Conservation (phyloP, 495 filamentous ascomycete species). For the Tuber melanosporum region DNA sequence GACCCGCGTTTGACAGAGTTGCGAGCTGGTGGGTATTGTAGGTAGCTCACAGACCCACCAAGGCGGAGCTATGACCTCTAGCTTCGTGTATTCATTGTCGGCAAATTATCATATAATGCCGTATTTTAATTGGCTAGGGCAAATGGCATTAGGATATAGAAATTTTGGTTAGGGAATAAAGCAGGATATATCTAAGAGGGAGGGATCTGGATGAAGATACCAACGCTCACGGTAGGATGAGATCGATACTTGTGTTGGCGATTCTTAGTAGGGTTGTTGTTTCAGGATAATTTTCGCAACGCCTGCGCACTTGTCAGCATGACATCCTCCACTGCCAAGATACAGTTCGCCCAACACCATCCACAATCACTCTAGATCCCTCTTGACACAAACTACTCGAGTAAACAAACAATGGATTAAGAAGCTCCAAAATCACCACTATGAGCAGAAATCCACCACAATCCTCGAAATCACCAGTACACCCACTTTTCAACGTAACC, state of each 20-base stretch:
- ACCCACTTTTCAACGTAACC: conserved; percentile 51
- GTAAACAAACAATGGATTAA: not conserved
- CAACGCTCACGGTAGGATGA: not conserved
- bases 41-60: no score
- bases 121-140: not conserved
- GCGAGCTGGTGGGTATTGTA: no score
- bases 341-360: not conserved
- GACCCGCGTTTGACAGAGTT: no score
- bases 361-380: no score
- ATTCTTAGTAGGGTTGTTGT: not conserved
- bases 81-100: not conserved
- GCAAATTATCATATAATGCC: not conserved
- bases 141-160: not conserved
- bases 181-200: not conserved
- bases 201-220: not conserved
- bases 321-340: not conserved
- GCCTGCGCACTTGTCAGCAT: not conserved
- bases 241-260: not conserved
- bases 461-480: conserved; percentile 11
- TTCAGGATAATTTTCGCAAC: not conserved
- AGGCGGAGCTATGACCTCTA: no score
- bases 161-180: not conserved
- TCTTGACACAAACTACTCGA: not conserved
- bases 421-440: not conserved
- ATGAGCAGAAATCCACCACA: conserved; percentile 7